Conservation (phyloP, 805 yeast genomes). For the Kodamaea kakaduensis region DNA sequence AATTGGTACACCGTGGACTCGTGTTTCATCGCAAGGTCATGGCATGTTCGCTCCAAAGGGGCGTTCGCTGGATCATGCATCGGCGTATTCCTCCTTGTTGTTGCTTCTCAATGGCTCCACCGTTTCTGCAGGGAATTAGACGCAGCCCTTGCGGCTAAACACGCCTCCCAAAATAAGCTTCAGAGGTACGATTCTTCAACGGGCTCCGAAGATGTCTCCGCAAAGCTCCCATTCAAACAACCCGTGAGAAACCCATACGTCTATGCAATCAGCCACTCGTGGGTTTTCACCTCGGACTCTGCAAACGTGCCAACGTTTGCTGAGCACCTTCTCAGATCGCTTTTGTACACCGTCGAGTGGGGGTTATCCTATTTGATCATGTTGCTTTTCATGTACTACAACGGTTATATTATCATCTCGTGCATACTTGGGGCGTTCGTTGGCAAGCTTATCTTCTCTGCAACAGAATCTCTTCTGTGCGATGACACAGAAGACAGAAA, state of each 20-base stretch:
- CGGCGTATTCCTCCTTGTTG: slow-evolving; percentile 58
- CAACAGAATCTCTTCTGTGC: slow-evolving; percentile 35
- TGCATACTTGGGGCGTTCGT: slow-evolving; percentile 60
- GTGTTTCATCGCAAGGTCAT: slow-evolving; percentile 58
- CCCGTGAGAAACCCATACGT: slow-evolving; percentile 16
- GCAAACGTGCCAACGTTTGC: slow-evolving; percentile 35
- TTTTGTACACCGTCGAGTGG: slow-evolving; percentile 56
- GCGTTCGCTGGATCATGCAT: slow-evolving; percentile 73
- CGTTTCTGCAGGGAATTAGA: slow-evolving; percentile 53
- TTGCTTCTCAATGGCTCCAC: slow-evolving; percentile 55
- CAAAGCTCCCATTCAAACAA: not conserved
- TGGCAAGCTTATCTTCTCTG: slow-evolving; percentile 52
- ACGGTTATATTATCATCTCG: slow-evolving; percentile 62
- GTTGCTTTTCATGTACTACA: slow-evolving; percentile 73
- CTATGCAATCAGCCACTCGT: slow-evolving; percentile 29
- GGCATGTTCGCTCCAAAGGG: slow-evolving; percentile 58
- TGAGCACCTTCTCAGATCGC: slow-evolving; percentile 51
- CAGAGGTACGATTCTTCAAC: not conserved
- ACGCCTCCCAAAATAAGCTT: slow-evolving; percentile 3
- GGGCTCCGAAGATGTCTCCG: slow-evolving; percentile 3
- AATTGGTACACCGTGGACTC: slow-evolving; percentile 68
- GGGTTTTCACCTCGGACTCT: slow-evolving; percentile 25
- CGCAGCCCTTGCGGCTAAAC: slow-evolving; percentile 28
- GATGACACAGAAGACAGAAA: slow-evolving; percentile 22
- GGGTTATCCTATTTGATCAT: slow-evolving; percentile 62